Conservation (phyloP, 2,329 filamentous ascomycete genomes). For the Alternaria tenuissima region DNA sequence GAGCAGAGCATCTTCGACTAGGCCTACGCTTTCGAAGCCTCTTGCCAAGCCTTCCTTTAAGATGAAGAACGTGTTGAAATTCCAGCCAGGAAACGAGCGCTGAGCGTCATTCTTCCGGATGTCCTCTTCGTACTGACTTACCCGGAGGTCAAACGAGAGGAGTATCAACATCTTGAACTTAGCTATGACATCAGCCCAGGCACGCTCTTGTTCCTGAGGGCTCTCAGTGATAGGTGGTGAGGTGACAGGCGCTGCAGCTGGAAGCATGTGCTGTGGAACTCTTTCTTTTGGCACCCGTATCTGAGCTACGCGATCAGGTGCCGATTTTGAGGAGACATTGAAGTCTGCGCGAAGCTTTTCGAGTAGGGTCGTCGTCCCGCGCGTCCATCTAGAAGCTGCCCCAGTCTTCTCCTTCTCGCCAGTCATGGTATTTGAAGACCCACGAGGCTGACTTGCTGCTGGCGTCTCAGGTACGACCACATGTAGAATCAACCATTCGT, state of each 20-base stretch:
- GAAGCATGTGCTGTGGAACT: constrained; percentile 56
- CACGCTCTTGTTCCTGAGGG: constrained; percentile 78
- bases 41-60: constrained; percentile 93
- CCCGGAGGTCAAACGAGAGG: constrained; percentile 86
- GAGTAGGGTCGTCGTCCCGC: constrained; percentile 79
- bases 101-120: constrained; percentile 94
- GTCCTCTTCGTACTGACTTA: constrained; percentile 95
- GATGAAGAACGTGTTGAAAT: constrained; percentile 99
- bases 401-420: constrained; percentile 72
- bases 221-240: constrained; percentile 62
- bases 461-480: constrained; percentile 87
- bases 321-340: constrained; percentile 76
- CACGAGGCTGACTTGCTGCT: constrained; percentile 79
- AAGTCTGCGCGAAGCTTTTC: constrained; percentile 93
- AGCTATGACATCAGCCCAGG: constrained; percentile 82
- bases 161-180: constrained; percentile 90
- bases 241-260: constrained; percentile 50
- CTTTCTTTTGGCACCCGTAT: constrained; percentile 71
- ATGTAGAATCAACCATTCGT: constrained; percentile 93
- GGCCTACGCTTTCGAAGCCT: constrained; percentile 93
- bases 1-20: constrained; percentile 93
- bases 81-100: constrained; percentile 89
- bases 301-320: constrained; percentile 82
- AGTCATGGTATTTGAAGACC: constrained; percentile 57
- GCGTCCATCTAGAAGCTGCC: constrained; percentile 76